Percentiles rank a stretch among this genome's conserved stretches.
Evolutionary conservation across 2,329 filamentous ascomycete species (phyloP).

Genomic region (Tolypocladium guangdongense): DNA sequence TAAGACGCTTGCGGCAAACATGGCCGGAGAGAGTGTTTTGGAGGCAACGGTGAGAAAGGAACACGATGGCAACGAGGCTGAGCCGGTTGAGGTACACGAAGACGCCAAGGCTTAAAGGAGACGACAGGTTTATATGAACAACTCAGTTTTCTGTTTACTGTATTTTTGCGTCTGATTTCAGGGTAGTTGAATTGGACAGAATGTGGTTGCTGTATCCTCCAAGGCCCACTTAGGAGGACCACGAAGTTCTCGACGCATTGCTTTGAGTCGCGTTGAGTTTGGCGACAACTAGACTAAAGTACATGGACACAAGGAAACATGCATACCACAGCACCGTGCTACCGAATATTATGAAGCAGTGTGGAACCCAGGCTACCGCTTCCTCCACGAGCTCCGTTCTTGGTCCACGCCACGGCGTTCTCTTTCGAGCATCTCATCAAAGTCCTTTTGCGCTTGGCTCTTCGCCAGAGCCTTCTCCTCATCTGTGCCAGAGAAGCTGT

Average conservation of each 20-base stretch:
- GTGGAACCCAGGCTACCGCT: slow-evolving; percentile 3
- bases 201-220: background rate
- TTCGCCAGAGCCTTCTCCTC: slow-evolving; percentile 27
- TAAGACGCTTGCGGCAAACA: slow-evolving; percentile 29
- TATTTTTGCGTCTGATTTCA: background rate
- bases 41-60: slow-evolving; percentile 25
- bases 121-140: background rate
- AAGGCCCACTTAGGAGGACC: background rate
- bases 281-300: background rate
- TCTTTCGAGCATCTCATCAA: slow-evolving; percentile 36
- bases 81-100: slow-evolving; percentile 25
- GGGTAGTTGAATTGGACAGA: background rate
- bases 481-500: slow-evolving; percentile 23
- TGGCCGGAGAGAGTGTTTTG: slow-evolving; percentile 32
- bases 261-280: background rate
- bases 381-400: slow-evolving; percentile 14
- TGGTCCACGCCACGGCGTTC: slow-evolving; percentile 25
- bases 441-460: slow-evolving; percentile 37
- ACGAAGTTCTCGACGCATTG: background rate
- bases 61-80: slow-evolving; percentile 18
- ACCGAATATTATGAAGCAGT: background rate
- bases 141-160: background rate
- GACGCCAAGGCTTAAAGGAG: slow-evolving; percentile 16
- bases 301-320: background rate
- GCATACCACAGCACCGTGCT: background rate